Conservation (phyloP, 2,329 filamentous ascomycete species). For the Apiospora saccharicola region DNA sequence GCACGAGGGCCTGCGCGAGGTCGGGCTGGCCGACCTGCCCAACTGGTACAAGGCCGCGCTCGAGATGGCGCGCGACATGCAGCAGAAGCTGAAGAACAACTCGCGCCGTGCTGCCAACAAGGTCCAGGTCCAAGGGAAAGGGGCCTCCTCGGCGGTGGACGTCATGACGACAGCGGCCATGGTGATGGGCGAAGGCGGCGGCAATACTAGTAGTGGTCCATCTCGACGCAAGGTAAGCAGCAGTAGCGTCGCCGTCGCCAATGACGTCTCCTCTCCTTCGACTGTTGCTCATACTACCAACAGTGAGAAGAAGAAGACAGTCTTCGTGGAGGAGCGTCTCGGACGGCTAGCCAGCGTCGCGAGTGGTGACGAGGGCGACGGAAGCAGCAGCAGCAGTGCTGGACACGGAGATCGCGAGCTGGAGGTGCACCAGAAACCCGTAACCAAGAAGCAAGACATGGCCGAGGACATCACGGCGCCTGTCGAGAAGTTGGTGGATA, state of each 20-base stretch:
- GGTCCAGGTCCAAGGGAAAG: neutral
- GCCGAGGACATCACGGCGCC: neutral
- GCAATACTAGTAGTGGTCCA: neutral
- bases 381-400: neutral
- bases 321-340: neutral
- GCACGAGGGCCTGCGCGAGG: conserved; percentile 46
- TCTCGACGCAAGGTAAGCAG: neutral
- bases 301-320: neutral
- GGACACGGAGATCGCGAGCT: neutral
- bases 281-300: neutral
- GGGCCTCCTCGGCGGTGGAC: neutral
- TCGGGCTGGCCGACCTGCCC: conserved; percentile 52
- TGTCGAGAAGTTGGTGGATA: conserved; percentile 1
- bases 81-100: neutral
- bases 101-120: neutral
- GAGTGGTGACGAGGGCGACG: neutral
- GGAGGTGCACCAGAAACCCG: neutral
- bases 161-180: neutral
- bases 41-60: conserved; percentile 48
- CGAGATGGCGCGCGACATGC: conserved; percentile 26
- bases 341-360: neutral
- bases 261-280: neutral
- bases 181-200: neutral
- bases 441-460: neutral
- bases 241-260: neutral